Conservation (phyloP, 768 basidiomycete species). For the Coprinopsis strossmayeri region DNA sequence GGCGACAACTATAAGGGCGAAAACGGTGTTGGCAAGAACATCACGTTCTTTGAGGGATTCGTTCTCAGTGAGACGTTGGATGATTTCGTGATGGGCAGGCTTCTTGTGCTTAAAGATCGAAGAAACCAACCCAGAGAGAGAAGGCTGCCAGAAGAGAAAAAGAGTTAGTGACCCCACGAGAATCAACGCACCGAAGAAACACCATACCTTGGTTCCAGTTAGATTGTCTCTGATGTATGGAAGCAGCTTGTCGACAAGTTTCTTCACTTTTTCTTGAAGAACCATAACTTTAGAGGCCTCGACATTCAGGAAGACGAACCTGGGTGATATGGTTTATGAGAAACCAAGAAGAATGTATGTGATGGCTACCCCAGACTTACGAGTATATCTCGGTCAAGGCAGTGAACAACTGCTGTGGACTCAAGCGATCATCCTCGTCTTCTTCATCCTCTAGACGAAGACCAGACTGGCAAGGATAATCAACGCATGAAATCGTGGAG, state of each 20-base stretch:
- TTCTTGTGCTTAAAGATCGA: conserved; percentile 44
- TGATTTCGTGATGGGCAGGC: conserved; percentile 41
- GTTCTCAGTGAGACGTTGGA: conserved; percentile 57
- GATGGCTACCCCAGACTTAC: too few relatives aligned
- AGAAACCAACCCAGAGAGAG: conserved; percentile 21
- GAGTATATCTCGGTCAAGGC: conserved; percentile 68
- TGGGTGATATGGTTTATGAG: too few relatives aligned
- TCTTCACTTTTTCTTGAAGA: conserved; percentile 42
- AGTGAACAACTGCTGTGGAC: conserved; percentile 54
- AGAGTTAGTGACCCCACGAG: not conserved
- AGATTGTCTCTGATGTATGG: conserved; percentile 50
- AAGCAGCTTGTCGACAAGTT: conserved; percentile 47
- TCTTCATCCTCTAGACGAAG: conserved; percentile 20
- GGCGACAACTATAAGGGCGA: conserved; percentile 64
- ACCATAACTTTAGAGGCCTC: conserved; percentile 55
- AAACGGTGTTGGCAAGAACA: conserved; percentile 90
- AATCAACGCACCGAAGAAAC: not conserved
- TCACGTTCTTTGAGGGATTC: conserved; percentile 89
- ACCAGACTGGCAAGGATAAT: not conserved
- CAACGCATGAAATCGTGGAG: not conserved
- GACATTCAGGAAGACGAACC: conserved; percentile 70
- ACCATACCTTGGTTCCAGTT: conserved; percentile 36
- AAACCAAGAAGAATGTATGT: too few relatives aligned
- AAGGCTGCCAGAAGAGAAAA: conserved; percentile 17
- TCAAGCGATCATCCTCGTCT: too few relatives aligned